phyloP scores from a whole-genome alignment of 192 early-diverging fungal genomes.

The Dissophora globulifera region DNA sequence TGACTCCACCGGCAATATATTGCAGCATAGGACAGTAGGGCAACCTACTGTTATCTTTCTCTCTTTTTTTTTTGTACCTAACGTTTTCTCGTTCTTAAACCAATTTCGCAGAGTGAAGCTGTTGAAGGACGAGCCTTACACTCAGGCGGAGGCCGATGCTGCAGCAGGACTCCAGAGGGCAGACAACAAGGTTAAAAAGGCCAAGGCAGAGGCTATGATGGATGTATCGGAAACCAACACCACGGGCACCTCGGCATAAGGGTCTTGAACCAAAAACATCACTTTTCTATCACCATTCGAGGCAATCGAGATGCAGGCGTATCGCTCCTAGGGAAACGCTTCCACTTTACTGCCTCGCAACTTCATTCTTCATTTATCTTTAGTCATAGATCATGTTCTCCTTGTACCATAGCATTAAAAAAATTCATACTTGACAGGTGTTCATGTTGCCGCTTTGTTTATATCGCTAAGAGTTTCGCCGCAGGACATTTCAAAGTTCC shows the following conservation, averaged over 20 bases:
- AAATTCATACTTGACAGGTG: not conserved
- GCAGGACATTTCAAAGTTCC: too few species aligned
- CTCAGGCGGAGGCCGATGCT: slow-evolving; percentile 88
- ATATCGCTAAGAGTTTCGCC: too few species aligned
- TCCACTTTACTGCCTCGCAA: too few species aligned
- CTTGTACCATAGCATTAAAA: slow-evolving; percentile 39
- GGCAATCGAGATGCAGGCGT: too few species aligned
- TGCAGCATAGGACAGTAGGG: too few species aligned
- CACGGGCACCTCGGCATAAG: slow-evolving; percentile 28
- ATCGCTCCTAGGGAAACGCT: too few species aligned
- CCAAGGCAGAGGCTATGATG: slow-evolving; percentile 34
- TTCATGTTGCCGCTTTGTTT: too few species aligned
- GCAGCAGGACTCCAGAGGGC: slow-evolving; percentile 70
- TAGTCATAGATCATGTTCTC: slow-evolving; percentile 1
- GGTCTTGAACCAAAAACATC: too few species aligned
- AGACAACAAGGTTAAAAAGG: slow-evolving; percentile 57
- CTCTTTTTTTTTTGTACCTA: not conserved
- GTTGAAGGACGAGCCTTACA: slow-evolving; percentile 86
- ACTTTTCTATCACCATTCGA: too few species aligned
- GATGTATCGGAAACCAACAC: slow-evolving; percentile 29
- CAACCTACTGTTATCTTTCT: too few species aligned
- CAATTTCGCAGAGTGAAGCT: slow-evolving; percentile 71
- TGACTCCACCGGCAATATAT: too few species aligned
- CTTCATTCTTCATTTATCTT: too few species aligned
- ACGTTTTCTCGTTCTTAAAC: not conserved